These are phyloP conservation scores for Pseudogymnoascus sp. DNA, from an alignment of 2,329 filamentous ascomycete species.

Conservation along the genomic window DNA sequence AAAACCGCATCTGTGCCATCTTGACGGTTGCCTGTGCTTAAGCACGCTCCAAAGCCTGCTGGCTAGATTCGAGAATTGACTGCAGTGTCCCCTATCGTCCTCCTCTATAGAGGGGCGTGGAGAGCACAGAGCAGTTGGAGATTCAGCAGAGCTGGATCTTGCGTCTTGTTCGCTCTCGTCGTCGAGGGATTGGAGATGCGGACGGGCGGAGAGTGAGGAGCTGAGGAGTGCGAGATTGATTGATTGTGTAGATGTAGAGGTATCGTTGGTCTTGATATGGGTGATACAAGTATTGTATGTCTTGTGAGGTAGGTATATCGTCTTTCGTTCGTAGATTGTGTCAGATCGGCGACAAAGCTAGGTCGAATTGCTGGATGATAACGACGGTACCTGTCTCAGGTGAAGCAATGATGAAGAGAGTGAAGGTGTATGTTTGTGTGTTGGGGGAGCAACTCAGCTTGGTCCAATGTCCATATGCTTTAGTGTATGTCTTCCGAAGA, in stretches of 20 bases:
- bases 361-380: constrained; percentile 6
- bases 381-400: constrained; percentile 2
- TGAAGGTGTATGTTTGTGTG: not conserved
- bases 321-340: not conserved
- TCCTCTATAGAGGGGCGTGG: constrained; percentile 6
- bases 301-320: not conserved
- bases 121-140: constrained; percentile 6
- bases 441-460: constrained; percentile 7
- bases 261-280: not conserved
- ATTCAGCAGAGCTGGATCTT: constrained; percentile 4
- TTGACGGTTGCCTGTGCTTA: constrained; percentile 2
- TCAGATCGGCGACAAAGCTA: constrained; percentile 1
- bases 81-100: constrained; percentile 6
- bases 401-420: not conserved
- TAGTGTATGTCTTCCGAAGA: constrained; percentile 5
- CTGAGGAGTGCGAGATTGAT: not conserved
- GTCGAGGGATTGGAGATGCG: not conserved
- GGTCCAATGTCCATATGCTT: constrained; percentile 2
- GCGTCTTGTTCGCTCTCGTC: constrained; percentile 3
- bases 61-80: constrained; percentile 3
- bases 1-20: constrained; percentile 7
- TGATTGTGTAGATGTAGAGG: not conserved
- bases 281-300: not conserved
- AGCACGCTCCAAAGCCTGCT: not conserved
- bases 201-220: not conserved